Evolutionary conservation across 768 basidiomycete species (phyloP).

Genomic region (Termitomyces sp.): DNA sequence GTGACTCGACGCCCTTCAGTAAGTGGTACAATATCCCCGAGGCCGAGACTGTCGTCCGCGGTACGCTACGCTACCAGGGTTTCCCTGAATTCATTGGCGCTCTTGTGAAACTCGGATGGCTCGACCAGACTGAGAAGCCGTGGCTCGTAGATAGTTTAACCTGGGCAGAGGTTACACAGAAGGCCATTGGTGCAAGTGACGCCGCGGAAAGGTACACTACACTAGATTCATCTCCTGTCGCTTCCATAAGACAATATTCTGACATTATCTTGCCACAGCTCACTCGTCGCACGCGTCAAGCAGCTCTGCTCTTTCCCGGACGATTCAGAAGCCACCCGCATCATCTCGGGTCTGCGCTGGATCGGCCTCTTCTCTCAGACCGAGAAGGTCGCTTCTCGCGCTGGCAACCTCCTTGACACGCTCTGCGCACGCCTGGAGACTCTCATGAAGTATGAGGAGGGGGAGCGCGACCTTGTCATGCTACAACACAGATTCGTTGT

Average conservation of each 20-base stretch:
- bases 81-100: slow-evolving; percentile 94
- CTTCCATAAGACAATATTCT: background rate
- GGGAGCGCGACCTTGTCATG: slow-evolving; percentile 95
- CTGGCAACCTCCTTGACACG: slow-evolving; percentile 83
- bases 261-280: slow-evolving; percentile 28
- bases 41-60: slow-evolving; percentile 87
- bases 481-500: slow-evolving; percentile 98
- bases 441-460: slow-evolving; percentile 86
- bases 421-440: slow-evolving; percentile 87
- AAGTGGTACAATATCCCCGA: slow-evolving; percentile 93
- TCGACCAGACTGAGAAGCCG: slow-evolving; percentile 68
- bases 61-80: slow-evolving; percentile 92
- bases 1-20: slow-evolving; percentile 86
- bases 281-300: slow-evolving; percentile 70
- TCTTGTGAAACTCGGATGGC: slow-evolving; percentile 83
- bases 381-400: slow-evolving; percentile 54
- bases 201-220: slow-evolving; percentile 63
- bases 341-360: slow-evolving; percentile 89
- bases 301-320: slow-evolving; percentile 69
- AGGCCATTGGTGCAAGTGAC: slow-evolving; percentile 62
- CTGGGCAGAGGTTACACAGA: slow-evolving; percentile 82
- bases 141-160: slow-evolving; percentile 73
- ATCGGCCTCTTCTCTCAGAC: slow-evolving; percentile 80
- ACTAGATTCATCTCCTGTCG: background rate
- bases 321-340: slow-evolving; percentile 62